Conservation (phyloP, 306 rosid genomes). For the Ormosia emarginata region DNA sequence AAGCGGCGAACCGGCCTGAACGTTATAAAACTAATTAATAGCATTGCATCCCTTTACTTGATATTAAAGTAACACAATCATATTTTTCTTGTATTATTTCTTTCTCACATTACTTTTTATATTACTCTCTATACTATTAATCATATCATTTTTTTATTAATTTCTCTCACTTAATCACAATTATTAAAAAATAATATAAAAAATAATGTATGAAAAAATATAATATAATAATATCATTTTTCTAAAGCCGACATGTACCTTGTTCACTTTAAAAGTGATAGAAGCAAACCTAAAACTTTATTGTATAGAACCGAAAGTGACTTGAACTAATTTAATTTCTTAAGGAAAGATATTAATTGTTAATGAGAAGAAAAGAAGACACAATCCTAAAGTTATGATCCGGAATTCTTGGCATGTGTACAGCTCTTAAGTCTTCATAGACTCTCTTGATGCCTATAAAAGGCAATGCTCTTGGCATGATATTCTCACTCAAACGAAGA, state of each 20-base stretch:
- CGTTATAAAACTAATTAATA: background rate
- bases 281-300: background rate
- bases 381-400: background rate
- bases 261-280: conserved; percentile 2
- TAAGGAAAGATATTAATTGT: conserved; percentile 21
- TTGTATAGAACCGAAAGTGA: background rate
- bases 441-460: conserved; percentile 27
- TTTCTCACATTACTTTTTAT: too few species aligned
- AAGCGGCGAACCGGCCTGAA: too few species aligned
- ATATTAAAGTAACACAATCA: conserved; percentile 15
- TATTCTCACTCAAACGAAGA: conserved; percentile 14
- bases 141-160: too few species aligned
- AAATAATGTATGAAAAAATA: too few species aligned
- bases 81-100: too few species aligned
- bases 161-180: too few species aligned
- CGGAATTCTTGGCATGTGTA: conserved; percentile 15
- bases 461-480: background rate
- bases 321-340: background rate
- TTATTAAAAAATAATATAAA: too few species aligned
- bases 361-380: background rate
- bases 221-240: too few species aligned
- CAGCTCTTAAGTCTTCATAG: background rate
- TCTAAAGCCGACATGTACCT: background rate
- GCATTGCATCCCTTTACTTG: conserved; percentile 18
- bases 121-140: too few species aligned